Conservation (phyloP, 75 land plant species). For the Adiantum capillusveneris region DNA sequence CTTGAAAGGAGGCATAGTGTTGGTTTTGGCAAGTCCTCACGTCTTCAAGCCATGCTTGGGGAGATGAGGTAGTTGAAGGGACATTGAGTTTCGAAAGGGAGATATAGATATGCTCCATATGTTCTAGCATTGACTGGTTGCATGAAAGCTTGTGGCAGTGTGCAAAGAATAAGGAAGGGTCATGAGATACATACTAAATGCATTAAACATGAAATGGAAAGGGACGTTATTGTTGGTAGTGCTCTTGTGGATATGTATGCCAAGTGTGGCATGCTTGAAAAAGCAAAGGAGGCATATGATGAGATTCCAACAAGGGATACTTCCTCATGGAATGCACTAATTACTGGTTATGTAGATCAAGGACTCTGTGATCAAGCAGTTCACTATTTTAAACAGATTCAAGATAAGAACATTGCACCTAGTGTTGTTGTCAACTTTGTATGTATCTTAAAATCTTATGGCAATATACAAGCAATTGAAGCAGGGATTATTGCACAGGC, state of each 20-base stretch:
- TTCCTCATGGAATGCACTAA: constrained; percentile 8
- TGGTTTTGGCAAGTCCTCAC: too few relatives aligned
- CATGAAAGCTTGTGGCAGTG: constrained; percentile 4
- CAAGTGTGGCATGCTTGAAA: constrained; percentile 5
- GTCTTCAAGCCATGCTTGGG: too few relatives aligned
- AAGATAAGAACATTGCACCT: neutral
- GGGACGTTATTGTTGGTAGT: neutral
- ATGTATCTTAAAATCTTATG: neutral
- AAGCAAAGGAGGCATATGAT: constrained; percentile 1
- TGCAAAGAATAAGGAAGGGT: neutral
- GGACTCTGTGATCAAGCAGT: constrained; percentile 3
- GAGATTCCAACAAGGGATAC: neutral
- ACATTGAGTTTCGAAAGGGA: too few relatives aligned
- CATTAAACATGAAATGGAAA: constrained; percentile 1
- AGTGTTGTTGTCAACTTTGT: constrained; percentile 4
- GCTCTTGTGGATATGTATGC: constrained; percentile 15
- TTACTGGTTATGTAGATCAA: constrained; percentile 8
- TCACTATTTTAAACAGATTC: constrained; percentile 7
- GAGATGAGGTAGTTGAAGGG: too few relatives aligned
- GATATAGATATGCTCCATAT: neutral
- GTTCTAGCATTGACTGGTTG: neutral
- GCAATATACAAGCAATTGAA: constrained; percentile 2
- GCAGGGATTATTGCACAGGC: constrained; percentile 1
- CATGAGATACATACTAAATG: constrained; percentile 3
- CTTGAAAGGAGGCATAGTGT: too few relatives aligned